These are phyloP conservation scores for Bacidia rubella DNA, from an alignment of 495 filamentous ascomycete species.

Conservation along the genomic window DNA sequence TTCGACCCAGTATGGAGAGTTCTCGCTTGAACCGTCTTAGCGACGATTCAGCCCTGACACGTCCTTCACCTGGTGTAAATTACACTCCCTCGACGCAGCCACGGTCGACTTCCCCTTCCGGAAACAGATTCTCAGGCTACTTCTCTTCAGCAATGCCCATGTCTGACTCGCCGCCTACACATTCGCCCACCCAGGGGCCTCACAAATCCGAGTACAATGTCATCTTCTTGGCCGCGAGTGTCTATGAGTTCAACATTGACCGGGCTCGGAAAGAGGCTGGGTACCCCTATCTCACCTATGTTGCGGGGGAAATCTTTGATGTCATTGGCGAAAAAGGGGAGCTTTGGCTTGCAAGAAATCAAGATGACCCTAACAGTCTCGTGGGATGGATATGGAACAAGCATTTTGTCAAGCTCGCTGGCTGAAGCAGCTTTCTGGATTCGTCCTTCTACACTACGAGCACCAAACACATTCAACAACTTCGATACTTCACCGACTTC, in stretches of 20 bases:
- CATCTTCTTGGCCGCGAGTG: slow-evolving; percentile 81
- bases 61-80: slow-evolving; percentile 1
- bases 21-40: slow-evolving; percentile 12
- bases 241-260: slow-evolving; percentile 95
- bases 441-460: not conserved
- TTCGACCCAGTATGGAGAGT: slow-evolving; percentile 14
- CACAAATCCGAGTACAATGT: slow-evolving; percentile 33
- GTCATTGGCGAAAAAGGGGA: slow-evolving; percentile 92
- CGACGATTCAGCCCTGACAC: slow-evolving; percentile 11
- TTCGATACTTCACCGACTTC: too few relatives aligned
- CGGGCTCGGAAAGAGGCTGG: slow-evolving; percentile 83
- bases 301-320: slow-evolving; percentile 84
- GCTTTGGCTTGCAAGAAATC: slow-evolving; percentile 93
- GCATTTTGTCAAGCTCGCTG: slow-evolving; percentile 73
- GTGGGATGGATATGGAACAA: slow-evolving; percentile 99
- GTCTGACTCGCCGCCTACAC: slow-evolving; percentile 43
- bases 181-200: slow-evolving; percentile 20
- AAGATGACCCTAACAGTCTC: slow-evolving; percentile 63
- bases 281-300: slow-evolving; percentile 91
- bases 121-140: slow-evolving; percentile 39
- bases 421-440: slow-evolving; percentile 9
- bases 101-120: slow-evolving; percentile 13
- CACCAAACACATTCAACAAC: not conserved
- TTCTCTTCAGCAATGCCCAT: slow-evolving; percentile 82
- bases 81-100: slow-evolving; percentile 7